Conservation (phyloP, 169 alveolate species). For the Cryptosporidium sp. region DNA sequence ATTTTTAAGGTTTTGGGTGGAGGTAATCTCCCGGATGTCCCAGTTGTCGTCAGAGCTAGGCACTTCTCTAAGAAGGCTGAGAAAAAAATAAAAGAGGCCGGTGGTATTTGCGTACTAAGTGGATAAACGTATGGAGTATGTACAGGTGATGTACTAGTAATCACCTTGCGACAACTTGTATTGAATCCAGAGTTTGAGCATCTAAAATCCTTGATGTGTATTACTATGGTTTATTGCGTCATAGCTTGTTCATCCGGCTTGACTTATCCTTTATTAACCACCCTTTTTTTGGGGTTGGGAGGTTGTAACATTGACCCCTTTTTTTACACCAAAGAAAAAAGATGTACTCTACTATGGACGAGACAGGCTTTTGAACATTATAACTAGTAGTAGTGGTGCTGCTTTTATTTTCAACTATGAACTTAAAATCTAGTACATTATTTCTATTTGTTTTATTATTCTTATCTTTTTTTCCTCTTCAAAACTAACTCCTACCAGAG, state of each 20-base stretch:
- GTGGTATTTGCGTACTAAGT: conserved; percentile 95
- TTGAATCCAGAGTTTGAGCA: neutral
- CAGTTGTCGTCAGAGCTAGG: conserved; percentile 97
- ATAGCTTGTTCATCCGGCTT: neutral
- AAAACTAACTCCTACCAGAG: no score
- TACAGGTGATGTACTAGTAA: neutral
- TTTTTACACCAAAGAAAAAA: neutral
- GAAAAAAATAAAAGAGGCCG: conserved; percentile 96
- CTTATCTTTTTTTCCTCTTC: no score
- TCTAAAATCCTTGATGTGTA: neutral
- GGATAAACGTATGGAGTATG: conserved; percentile 84
- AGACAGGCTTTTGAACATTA: conserved; percentile 1
- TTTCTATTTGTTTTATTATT: neutral
- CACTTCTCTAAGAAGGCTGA: conserved; percentile 96
- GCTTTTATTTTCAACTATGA: conserved; percentile 34
- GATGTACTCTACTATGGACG: neutral
- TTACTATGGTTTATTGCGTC: neutral
- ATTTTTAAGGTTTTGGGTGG: conserved; percentile 98
- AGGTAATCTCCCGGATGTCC: conserved; percentile 92
- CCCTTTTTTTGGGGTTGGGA: neutral
- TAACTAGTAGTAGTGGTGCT: conserved; percentile 23
- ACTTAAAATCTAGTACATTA: conserved; percentile 21
- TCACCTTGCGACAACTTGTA: neutral
- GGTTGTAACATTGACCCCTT: neutral
- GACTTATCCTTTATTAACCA: neutral